Base-by-base conservation (phyloP, 768 basidiomycete species). In the Boletellus emodensis region DNA sequence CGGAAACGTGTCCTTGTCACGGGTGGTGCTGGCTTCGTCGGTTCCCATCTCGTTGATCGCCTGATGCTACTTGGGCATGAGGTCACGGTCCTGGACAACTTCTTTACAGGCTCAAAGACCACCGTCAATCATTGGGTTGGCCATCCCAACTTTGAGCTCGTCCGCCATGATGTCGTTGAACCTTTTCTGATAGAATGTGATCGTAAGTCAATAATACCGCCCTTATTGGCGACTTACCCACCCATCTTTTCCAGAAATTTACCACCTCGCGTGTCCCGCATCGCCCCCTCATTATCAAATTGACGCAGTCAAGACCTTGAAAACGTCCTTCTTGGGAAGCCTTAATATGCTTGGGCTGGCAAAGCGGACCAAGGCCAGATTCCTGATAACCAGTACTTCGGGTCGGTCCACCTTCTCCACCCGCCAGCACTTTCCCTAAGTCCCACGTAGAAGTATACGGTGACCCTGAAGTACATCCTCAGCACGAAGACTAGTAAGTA, bases 141-240 rank as follows among this genome's bases (percentile, higher is more conserved):
- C 8, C 96, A 99, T 70, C 96, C 96, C 54, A 97, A 98, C 75
- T 99, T 99, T 60, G 95, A 98, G 72, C 77, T 99, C 73, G 91
- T 98, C 58, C 84, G 96, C 51, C 96, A 97, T 68, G 96, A 99
- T 65, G 89, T 99, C 20, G 87, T 97, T 38, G 89, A 98, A 63
- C 93, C 94, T 1, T 94, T 96, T 75, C 89, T 95, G 85, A 95
- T 96, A 68, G 96, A 99, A 69, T 95, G 94, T 56, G 96, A 99
- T 71, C 94, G 91, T 94, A 64, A 63, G 90, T 48, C 37, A 4
- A 28, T 18, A 4, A 4, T 12, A 22, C 18, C 10, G 28, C 15
- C 1, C 8, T 32, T 15, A 10, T 32, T 14, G n/a, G 17, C 34
- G 32, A 20, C 15, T 7, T 10, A 14, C 30, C 47, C 42, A 50